Conservation (phyloP, 2,329 filamentous ascomycete genomes). For the Talaromyces sp. region DNA sequence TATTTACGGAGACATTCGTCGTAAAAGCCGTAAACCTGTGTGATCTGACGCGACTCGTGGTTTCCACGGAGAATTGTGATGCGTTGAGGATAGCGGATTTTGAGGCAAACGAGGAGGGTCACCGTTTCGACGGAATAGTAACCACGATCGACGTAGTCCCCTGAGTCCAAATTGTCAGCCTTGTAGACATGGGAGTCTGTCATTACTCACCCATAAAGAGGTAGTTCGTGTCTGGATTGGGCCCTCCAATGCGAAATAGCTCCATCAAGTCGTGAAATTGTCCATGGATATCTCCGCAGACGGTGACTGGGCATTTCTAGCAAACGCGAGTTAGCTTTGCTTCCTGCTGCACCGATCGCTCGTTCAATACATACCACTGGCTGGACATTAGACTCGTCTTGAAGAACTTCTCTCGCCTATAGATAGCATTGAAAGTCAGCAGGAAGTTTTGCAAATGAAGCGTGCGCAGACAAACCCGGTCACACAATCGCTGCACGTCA, state of each 20-base stretch:
- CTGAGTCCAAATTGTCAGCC: slow-evolving; percentile 42
- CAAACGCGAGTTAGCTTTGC: slow-evolving; percentile 18
- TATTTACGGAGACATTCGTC: slow-evolving; percentile 99
- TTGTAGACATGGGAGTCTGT: slow-evolving; percentile 13
- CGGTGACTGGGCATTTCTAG: slow-evolving; percentile 96
- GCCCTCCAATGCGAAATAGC: slow-evolving; percentile 97
- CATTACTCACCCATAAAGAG: slow-evolving; percentile 84
- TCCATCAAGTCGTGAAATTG: slow-evolving; percentile 99
- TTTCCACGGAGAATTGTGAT: slow-evolving; percentile 98
- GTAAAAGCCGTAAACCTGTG: slow-evolving; percentile 98
- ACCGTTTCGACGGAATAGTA: slow-evolving; percentile 99
- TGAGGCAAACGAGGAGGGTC: slow-evolving; percentile 89
- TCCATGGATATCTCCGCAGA: slow-evolving; percentile 98
- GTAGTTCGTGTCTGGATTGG: slow-evolving; percentile 98
- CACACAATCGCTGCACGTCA: slow-evolving; percentile 94
- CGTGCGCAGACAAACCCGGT: slow-evolving; percentile 66
- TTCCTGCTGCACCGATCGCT: slow-evolving; percentile 6
- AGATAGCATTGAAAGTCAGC: slow-evolving; percentile 8
- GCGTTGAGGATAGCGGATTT: slow-evolving; percentile 95
- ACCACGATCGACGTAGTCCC: slow-evolving; percentile 96
- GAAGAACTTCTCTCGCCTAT: slow-evolving; percentile 89
- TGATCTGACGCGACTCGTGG: slow-evolving; percentile 98
- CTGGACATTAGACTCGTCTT: slow-evolving; percentile 98
- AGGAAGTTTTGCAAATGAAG: neutral
- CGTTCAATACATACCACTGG: slow-evolving; percentile 69